These are phyloP conservation scores for Phytophthora capsici DNA, from an alignment of 352 stramenopile species.

Conservation along the genomic window DNA sequence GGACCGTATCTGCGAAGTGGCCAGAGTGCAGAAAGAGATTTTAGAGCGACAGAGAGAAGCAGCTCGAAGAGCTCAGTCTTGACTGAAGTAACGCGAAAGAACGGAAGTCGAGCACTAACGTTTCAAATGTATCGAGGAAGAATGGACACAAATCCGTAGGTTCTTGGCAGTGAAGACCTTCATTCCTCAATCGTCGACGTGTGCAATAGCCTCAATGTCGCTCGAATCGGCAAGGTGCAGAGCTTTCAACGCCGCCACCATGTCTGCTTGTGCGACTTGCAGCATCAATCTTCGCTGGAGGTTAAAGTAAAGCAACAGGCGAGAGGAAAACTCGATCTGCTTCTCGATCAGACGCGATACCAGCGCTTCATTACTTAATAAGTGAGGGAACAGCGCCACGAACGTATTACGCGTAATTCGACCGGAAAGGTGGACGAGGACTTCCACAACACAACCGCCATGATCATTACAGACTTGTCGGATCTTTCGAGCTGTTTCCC, in stretches of 20 bases:
- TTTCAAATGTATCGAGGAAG: no score
- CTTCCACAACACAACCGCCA: slow-evolving; percentile 26
- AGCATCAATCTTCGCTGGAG: slow-evolving; percentile 16
- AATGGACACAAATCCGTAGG: no score
- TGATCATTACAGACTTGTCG: slow-evolving; percentile 4
- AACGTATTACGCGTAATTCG: slow-evolving; percentile 14
- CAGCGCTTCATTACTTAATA: slow-evolving; percentile 16
- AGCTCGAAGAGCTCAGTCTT: slow-evolving; percentile 16
- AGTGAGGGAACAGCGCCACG: slow-evolving; percentile 10
- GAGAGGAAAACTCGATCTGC: slow-evolving; percentile 17
- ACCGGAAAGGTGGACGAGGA: slow-evolving; percentile 3
- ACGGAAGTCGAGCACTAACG: no score
- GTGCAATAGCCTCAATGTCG: slow-evolving; percentile 2
- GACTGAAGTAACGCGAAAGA: slow-evolving; percentile 2
- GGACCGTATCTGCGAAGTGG: slow-evolving; percentile 75
- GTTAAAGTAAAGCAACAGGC: slow-evolving; percentile 28
- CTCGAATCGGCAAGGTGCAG: not conserved
- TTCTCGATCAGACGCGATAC: slow-evolving; percentile 4
- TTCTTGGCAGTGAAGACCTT: not conserved
- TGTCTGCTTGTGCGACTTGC: slow-evolving; percentile 19
- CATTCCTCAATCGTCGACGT: not conserved
- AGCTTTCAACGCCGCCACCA: slow-evolving; percentile 11
- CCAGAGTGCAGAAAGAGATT: slow-evolving; percentile 63
- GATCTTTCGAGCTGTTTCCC: slow-evolving; percentile 13
- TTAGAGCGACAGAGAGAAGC: slow-evolving; percentile 54